phyloP scores from a whole-genome alignment of 1,284 basidiomycete species.

The Sutorius eximius region DNA sequence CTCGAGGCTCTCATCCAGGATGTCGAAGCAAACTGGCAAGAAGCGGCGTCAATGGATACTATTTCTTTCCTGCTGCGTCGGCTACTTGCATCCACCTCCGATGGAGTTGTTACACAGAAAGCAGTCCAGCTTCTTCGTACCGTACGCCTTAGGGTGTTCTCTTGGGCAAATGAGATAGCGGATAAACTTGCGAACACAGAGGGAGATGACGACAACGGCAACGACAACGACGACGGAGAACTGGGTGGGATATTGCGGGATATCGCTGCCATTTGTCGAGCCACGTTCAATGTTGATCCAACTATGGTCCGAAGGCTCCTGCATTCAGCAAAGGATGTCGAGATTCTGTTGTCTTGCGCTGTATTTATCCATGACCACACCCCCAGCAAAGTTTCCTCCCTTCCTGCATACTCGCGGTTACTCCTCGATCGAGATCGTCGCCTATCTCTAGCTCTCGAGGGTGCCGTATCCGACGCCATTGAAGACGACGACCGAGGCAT shows the following conservation, averaged over 20 bases:
- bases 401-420: slow-evolving; percentile 6
- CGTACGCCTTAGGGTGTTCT: slow-evolving; percentile 33
- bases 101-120: slow-evolving; percentile 1
- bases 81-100: slow-evolving; percentile 31
- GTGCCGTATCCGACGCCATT: slow-evolving; percentile 11
- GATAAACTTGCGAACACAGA: slow-evolving; percentile 20
- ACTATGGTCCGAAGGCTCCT: slow-evolving; percentile 20
- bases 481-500: slow-evolving; percentile 22
- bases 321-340: slow-evolving; percentile 27
- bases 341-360: slow-evolving; percentile 37
- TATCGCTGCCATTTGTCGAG: slow-evolving; percentile 41
- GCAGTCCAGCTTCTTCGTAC: slow-evolving; percentile 31
- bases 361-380: slow-evolving; percentile 37
- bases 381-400: neutral
- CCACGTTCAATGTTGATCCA: slow-evolving; percentile 41
- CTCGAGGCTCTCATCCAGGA: slow-evolving; percentile 29
- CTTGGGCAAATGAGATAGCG: slow-evolving; percentile 39
- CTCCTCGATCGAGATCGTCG: slow-evolving; percentile 31
- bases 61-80: slow-evolving; percentile 37
- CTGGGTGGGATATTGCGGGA: slow-evolving; percentile 33
- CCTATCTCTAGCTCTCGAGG: slow-evolving; percentile 32
- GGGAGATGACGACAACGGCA: too few species aligned
- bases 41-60: slow-evolving; percentile 37
- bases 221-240: too few species aligned
- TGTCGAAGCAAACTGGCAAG: slow-evolving; percentile 44